phyloP scores from a whole-genome alignment of 2,329 filamentous ascomycete genomes.

The Fusarium tanahbumbuense region DNA sequence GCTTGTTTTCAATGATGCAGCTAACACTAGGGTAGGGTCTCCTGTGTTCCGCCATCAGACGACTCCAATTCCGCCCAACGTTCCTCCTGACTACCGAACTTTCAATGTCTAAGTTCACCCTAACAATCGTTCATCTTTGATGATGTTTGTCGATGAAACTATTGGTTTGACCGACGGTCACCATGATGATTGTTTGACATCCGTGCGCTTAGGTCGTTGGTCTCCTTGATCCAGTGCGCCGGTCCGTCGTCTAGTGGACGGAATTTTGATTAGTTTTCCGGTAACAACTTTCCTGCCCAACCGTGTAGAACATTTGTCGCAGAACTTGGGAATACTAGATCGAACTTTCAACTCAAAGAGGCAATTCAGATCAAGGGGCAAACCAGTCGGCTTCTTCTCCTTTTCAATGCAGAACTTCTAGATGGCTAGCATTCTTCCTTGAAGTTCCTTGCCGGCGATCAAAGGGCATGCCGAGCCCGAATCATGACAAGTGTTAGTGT shows the following conservation, averaged over 20 bases:
- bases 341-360: neutral
- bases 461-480: neutral
- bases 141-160: neutral
- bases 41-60: neutral
- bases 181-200: neutral
- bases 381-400: neutral
- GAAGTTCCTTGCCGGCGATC: neutral
- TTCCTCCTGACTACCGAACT: neutral
- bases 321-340: neutral
- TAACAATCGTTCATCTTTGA: neutral
- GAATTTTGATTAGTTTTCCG: neutral
- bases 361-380: neutral
- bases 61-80: neutral
- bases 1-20: neutral
- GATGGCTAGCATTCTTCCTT: too few species aligned
- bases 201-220: neutral
- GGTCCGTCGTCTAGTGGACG: slow-evolving; percentile 8
- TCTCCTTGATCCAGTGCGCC: neutral
- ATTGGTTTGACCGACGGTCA: neutral
- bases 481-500: neutral
- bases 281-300: neutral
- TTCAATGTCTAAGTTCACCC: neutral
- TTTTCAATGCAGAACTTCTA: neutral
- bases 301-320: neutral
- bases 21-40: slow-evolving; percentile 1